Conservation (phyloP, 2,329 filamentous ascomycete genomes). For the Leptographium radiaticola region DNA sequence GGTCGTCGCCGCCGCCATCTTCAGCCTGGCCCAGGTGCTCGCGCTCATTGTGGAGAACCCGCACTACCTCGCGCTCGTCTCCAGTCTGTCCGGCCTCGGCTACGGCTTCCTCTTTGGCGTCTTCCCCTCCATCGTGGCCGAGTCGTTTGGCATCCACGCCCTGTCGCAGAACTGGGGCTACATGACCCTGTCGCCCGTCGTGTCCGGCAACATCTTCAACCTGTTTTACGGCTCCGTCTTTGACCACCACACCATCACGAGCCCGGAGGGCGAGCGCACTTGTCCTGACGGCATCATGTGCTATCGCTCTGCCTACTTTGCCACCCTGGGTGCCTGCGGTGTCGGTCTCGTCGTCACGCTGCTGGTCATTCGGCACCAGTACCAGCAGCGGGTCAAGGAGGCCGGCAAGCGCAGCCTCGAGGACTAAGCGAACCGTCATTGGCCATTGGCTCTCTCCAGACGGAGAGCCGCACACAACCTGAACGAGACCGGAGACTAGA, state of each 20-base stretch:
- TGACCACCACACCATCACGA: conserved; percentile 62
- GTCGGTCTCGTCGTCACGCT: conserved; percentile 57
- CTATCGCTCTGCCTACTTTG: conserved; percentile 67
- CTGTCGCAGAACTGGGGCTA: conserved; percentile 93
- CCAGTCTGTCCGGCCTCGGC: conserved; percentile 69
- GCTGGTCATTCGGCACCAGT: conserved; percentile 53
- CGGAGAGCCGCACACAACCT: too few species aligned
- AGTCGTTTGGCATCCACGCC: conserved; percentile 81
- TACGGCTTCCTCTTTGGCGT: conserved; percentile 94
- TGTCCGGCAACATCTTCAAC: conserved; percentile 88
- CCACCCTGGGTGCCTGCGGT: conserved; percentile 61
- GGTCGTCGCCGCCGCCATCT: conserved; percentile 62
- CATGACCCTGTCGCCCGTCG: conserved; percentile 79
- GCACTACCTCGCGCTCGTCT: conserved; percentile 62
- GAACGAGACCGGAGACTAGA: too few species aligned
- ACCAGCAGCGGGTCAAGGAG: conserved; percentile 24
- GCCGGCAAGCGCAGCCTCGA: conserved; percentile 13
- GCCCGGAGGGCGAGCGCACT: conserved; percentile 54
- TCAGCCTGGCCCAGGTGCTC: conserved; percentile 64
- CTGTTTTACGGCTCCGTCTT: conserved; percentile 77
- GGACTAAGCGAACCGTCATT: conserved; percentile 1
- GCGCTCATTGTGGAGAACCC: conserved; percentile 68
- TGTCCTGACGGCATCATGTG: conserved; percentile 70
- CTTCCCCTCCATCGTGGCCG: conserved; percentile 77
- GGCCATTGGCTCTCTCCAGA: too few species aligned